Base-by-base conservation (phyloP, 2,329 filamentous ascomycete genomes). In the Claviceps sp. region DNA sequence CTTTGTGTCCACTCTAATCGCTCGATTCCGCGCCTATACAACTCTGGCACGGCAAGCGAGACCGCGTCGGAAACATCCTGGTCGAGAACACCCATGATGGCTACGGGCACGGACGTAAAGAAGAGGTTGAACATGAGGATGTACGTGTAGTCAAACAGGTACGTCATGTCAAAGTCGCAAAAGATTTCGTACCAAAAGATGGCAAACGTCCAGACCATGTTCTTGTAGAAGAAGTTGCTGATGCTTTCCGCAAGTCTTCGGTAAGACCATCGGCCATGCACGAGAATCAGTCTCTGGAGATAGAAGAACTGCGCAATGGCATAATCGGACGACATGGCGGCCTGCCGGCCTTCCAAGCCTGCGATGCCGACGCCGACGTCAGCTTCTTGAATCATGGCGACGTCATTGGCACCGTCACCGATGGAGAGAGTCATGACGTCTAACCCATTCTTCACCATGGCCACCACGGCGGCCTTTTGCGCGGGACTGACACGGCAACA, bases 221-320 rank as follows among this genome's bases (percentile, higher is more conserved):
- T 98, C 85, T 98, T 98, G 81, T 97, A 98, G 75, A 98, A 98
- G 77, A 98, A 98, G 68, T 98, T 98, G 67, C 89, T 88, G 62
- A 94, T 96, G 47, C 85, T 87, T 72, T 98, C 93, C 34, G 85
- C 88, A 66, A 98, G 73, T 60, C 93, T 82, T 50, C 91, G 81
- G 71, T 98, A 98, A n/a, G 89, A 95, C 88, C 90, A 96, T 54
- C 90, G 81, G 54, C 90, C 90, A 64, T 96, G 90, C 4, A 96
- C 89, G 20, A 96, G 78, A 34, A 96, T 79, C 55, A 96, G 74
- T 51, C 90, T 77, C 60, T 89, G 84, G 50, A 96, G 74, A 71
- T 87, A 96, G 42, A 88, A 80, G 73, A 96, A 96, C 67, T 96
- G 90, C 1, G 88, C 90, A 64, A 96, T 94, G 50, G 89, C 89